Evolutionary conservation across 108 stramenopile genomes (phyloP), one percentile per base, ranked within the genome.

Genomic region (Tribonema minus): DNA sequence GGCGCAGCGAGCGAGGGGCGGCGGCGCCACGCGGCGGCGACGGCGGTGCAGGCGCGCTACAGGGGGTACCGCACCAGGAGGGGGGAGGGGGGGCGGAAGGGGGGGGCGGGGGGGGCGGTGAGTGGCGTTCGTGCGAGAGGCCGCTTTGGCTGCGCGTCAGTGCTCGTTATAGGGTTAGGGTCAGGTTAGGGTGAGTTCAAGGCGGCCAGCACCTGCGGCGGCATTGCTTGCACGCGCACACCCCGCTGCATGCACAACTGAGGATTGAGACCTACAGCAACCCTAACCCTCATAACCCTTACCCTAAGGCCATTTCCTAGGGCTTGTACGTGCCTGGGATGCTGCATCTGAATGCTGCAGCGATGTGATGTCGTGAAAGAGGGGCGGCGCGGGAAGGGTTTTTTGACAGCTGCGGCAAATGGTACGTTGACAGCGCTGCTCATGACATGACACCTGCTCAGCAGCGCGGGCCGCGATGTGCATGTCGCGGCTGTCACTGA

Each of bases 21-120:
- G 61, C 60, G 6, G 46, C 33, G 77, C 68, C 3, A 81, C 20
- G 73, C 34, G 31, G 74, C 81, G 2, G 84, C 84, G 25, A 59
- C 79, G 23, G 32, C 79, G 26, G 23, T 85, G 23, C 84, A 85
- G 28, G 71, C 83, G 23, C 31, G 36, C 3, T 85, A 80, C 68
- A 36, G 84, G 9, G 84, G 84, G 1, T 78, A 85, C 31, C 40
- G 71, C 9, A 6, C 79, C 23, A 30, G 84, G n/a, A 83, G n/a
- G 59, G 15, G 27, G 7, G 70, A 31, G 23, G 65, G 12, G 15
- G 41, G 38, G 3, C 25, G 46, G 9, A 20, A 54, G 46, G 9
- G n/a, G n/a, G n/a, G n/a, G n/a, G n/a, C n/a, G n/a, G n/a, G n/a
- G n/a, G n/a, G n/a, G n/a, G n/a, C n/a, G n/a, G n/a, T n/a, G 23